Evolutionary conservation across 2,329 filamentous ascomycete genomes (phyloP), one percentile per base, ranked within the genome.

Genomic region (Trichophyton benhamiae): DNA sequence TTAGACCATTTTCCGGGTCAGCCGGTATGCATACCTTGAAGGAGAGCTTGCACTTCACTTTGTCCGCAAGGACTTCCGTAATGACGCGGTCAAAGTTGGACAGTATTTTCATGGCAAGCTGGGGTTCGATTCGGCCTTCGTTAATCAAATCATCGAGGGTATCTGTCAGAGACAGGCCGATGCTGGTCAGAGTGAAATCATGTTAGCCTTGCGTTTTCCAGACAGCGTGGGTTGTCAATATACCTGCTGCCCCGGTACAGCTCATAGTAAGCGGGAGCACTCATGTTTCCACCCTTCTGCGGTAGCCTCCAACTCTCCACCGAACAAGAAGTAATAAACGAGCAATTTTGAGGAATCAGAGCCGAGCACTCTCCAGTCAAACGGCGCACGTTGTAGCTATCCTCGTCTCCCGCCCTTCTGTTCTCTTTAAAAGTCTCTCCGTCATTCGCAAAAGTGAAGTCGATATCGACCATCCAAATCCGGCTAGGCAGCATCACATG

Each of bases 231-330:
- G 27, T 4, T 46, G n/a, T 52, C 25, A 61, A 58, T 22, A 75
- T 89, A 97, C 94, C 92, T 97, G 85, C 91, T 96, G 79, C 91
- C 87, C 70, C 94, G 89, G 77, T 99, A 99, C 72, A 99, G 86
- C 83, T 99, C 94, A 77, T 97, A 99, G 80, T 83, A 86, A 67
- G 82, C 74, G 65, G 81, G 74, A 68, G 76, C 69, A 73, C 77
- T 78, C 78, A 81, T 81, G 57, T 64, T 76, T n/a, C 41, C 41
- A 17, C 41, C 59, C 64, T 76, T 38, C 3, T 38, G 33, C 15
- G 41, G 7, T n/a, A 7, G 11, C n/a, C 41, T 7, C 6, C n/a
- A 20, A 44, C 15, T 44, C 41, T 44, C 41, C 5, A 17, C 41
- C 7, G 15, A 5, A 7, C 41, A 44, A 44, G 7, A n/a, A 44